Percentiles rank a stretch among this genome's conserved stretches.
phyloP scores from a whole-genome alignment of 2,329 filamentous ascomycete species.

The Madurella mycetomatis region DNA sequence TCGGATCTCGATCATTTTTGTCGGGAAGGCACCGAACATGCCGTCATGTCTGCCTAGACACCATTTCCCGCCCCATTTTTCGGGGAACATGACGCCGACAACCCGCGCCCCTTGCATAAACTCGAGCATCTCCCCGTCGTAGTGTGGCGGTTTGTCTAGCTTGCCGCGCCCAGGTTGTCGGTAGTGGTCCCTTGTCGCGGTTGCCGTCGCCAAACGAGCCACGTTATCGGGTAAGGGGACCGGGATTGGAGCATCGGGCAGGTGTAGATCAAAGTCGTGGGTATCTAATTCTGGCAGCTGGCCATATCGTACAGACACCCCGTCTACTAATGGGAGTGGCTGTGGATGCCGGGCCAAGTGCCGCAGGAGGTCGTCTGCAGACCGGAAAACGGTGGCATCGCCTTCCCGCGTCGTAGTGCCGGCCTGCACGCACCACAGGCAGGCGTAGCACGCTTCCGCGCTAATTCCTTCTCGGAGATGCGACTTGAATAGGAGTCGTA shows the following conservation, averaged over 20 bases:
- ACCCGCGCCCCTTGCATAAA: constrained; percentile 46
- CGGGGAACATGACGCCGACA: constrained; percentile 48
- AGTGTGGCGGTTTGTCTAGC: constrained; percentile 32
- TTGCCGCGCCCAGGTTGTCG: constrained; percentile 33
- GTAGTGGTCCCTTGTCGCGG: constrained; percentile 33
- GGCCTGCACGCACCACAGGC: constrained; percentile 37
- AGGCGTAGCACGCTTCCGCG: constrained; percentile 35
- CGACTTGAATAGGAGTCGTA: constrained; percentile 41
- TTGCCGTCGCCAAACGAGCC: constrained; percentile 32
- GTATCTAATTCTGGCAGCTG: constrained; percentile 6
- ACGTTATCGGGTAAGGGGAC: constrained; percentile 29
- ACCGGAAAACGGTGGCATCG: constrained; percentile 40
- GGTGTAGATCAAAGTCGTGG: constrained; percentile 37
- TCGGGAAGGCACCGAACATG: constrained; percentile 45
- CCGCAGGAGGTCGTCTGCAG: constrained; percentile 34
- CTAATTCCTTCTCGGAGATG: constrained; percentile 33
- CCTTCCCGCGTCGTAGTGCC: constrained; percentile 34
- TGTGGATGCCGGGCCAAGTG: constrained; percentile 39
- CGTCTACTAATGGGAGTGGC: constrained; percentile 36
- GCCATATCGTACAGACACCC: constrained; percentile 37
- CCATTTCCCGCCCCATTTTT: constrained; percentile 52
- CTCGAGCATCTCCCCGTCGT: constrained; percentile 34
- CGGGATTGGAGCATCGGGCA: constrained; percentile 31
- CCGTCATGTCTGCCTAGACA: constrained; percentile 55
- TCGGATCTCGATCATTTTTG: constrained; percentile 46